Evolutionary conservation across 2,329 filamentous ascomycete species (phyloP).

Genomic region (Alternaria solani): DNA sequence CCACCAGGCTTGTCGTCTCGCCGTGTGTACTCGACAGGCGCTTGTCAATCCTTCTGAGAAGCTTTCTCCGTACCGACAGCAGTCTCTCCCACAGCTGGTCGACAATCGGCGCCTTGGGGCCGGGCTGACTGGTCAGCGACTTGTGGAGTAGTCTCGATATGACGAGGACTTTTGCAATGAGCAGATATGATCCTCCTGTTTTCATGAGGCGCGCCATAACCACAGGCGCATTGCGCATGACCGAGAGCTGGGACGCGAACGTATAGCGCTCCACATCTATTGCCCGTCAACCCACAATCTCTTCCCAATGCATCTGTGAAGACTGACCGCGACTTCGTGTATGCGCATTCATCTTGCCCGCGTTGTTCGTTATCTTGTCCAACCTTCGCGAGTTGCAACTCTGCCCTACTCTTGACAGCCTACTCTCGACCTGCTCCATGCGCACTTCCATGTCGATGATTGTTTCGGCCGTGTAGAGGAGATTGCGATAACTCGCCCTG

Average conservation of each 20-base stretch:
- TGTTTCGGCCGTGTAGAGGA: constrained; percentile 90
- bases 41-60: constrained; percentile 71
- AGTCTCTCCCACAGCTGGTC: constrained; percentile 71
- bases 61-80: constrained; percentile 67
- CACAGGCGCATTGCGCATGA: constrained; percentile 65
- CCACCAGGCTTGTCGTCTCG: constrained; percentile 64
- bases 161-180: constrained; percentile 72
- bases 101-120: constrained; percentile 60
- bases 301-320: constrained; percentile 1
- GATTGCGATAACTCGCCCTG: constrained; percentile 79
- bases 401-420: constrained; percentile 75
- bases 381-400: constrained; percentile 78
- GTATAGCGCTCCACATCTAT: constrained; percentile 55
- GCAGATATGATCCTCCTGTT: constrained; percentile 59
- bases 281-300: constrained; percentile 26
- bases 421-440: constrained; percentile 76
- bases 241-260: constrained; percentile 64
- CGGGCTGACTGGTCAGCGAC: constrained; percentile 70
- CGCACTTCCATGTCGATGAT: constrained; percentile 88
- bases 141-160: constrained; percentile 79
- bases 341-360: constrained; percentile 58
- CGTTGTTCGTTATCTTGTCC: constrained; percentile 69
- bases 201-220: constrained; percentile 63
- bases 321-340: constrained; percentile 53
- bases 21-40: constrained; percentile 50